Percentiles rank a stretch among this genome's conserved stretches.
Evolutionary conservation across 257 asterid species (phyloP).

Genomic region (Salvia rosmarinus): DNA sequence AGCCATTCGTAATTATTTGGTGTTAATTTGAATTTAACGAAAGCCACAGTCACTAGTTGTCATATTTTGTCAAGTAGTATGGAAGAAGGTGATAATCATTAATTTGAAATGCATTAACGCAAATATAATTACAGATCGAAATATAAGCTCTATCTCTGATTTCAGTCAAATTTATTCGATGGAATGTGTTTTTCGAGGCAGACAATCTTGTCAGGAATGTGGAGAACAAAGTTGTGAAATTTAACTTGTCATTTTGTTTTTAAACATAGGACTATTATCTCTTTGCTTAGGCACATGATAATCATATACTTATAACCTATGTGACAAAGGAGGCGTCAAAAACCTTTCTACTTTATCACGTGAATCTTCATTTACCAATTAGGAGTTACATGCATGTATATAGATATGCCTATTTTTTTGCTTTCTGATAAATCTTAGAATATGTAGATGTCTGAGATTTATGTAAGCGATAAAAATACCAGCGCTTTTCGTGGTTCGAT

Average conservation of each 20-base stretch:
- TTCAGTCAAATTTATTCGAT: slow-evolving; percentile 36
- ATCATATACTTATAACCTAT: slow-evolving; percentile 4
- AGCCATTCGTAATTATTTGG: background rate
- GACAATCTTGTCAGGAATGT: slow-evolving; percentile 41
- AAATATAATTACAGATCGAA: slow-evolving; percentile 26
- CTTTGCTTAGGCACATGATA: slow-evolving; percentile 18
- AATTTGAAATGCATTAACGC: background rate
- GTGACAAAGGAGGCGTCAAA: slow-evolving; percentile 25
- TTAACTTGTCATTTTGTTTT: background rate
- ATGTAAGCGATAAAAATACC: no score
- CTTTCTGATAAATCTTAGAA: no score
- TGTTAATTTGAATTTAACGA: background rate
- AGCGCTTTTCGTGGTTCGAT: no score
- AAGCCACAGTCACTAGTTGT: slow-evolving; percentile 27
- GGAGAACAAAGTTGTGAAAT: background rate
- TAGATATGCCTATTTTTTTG: background rate
- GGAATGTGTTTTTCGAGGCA: slow-evolving; percentile 34
- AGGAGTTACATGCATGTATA: background rate
- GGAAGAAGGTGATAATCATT: background rate
- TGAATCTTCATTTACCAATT: slow-evolving; percentile 35
- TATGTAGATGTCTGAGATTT: no score
- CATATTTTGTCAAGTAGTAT: slow-evolving; percentile 33
- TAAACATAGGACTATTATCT: background rate
- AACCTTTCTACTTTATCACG: slow-evolving; percentile 42
- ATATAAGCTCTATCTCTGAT: slow-evolving; percentile 12